Evolutionary conservation across 2,329 filamentous ascomycete genomes (phyloP), one percentile per base, ranked within the genome.

Genomic region (Penicillium sp.): DNA sequence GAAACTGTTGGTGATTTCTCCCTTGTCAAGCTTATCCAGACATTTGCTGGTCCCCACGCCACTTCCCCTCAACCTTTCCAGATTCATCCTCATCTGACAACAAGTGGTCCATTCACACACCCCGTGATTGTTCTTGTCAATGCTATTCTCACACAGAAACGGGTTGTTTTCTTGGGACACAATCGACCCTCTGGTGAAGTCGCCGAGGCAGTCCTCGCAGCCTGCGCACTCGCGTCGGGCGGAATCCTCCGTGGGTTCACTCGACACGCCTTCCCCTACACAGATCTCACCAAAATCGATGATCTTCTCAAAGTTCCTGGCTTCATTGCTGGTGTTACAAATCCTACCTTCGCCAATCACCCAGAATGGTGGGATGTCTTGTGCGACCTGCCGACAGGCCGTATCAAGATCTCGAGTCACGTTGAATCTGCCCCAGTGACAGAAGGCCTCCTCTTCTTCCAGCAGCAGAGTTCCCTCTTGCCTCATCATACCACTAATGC

Each of bases 1-100:
- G 93, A 98, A 72, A 96, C 87, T 0, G 93, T 98, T 11, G 93
- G 93, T 47, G 93, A 98, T 68, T 98, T 98, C 62, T 97, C 90
- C 25, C 77, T 98, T 41, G 86, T 98, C 69, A 97, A 97, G 65
- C 81, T 98, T 38, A 95, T 98, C 51, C 89, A 95, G 57, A 95
- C 87, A 38, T 97, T 97, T 65, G 87, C 87, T 29, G 81, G 83
- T 8, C 77, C 86, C 13, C 91, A 97, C 64, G 71, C 82, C n/a
- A 84, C 88, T 55, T 79, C 84, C 7, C 86, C 88, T 3, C 86
- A 94, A 56, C 82, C 89, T 1, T 98, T 97, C 60, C 71, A 84
- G 4, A 73, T 89, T 29, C 93, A 98, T 64, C 81, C 90, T 8
- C 93, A 98, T 64, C 78, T 98, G 11, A 98, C 93, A 1, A 97